Base-by-base conservation (phyloP, 768 basidiomycete genomes). In the Suillus weaverae region DNA sequence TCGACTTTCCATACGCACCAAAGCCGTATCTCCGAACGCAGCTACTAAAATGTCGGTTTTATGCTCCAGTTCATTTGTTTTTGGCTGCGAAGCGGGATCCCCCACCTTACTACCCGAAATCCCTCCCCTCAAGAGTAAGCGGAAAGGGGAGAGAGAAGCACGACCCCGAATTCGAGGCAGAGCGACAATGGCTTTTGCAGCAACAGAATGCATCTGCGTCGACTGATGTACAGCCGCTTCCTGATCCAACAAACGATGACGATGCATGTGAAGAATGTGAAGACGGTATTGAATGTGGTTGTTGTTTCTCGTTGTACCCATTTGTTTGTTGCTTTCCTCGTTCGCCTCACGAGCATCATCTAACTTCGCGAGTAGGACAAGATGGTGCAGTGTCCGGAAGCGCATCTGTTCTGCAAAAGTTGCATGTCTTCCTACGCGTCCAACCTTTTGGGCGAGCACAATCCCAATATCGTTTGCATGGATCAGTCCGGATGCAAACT, bases 381-480 rank as follows among this genome's bases (percentile, higher is more conserved):
- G 69, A 91, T 95, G 89, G 82, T 92, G 2, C 94, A 96, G 77
- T 97, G 95, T 70, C 88, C 91, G 0, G 94, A 95, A 62, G 87
- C 90, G 0, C 95, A 97, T 73, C 84, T 95, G 3, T 97, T 97
- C 79, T 97, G 95, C 75, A 79, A 73, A 39, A 77, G 81, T 1
- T 97, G 95, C 73, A 84, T 93, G 76, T 84, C 77, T 1, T 77
- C 83, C 3, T 91, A 94, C 70, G 87, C 89, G 1, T 85, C 87
- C 39, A 88, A 81, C 33, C 81, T 86, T 36, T 83, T 96, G 13
- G 89, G 87, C 51, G 78, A 82, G 57, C 89, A 89, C 68, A 83
- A 87, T 69, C 75, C 85, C 55, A 79, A 81, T 32, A 82, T 95
- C 64, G 71, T 82, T n/a, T 97, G 94, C 72, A 94, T 95, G 89